Evolutionary conservation across 208 protist genomes (phyloP).

Genomic region (Crithidia bombi): DNA sequence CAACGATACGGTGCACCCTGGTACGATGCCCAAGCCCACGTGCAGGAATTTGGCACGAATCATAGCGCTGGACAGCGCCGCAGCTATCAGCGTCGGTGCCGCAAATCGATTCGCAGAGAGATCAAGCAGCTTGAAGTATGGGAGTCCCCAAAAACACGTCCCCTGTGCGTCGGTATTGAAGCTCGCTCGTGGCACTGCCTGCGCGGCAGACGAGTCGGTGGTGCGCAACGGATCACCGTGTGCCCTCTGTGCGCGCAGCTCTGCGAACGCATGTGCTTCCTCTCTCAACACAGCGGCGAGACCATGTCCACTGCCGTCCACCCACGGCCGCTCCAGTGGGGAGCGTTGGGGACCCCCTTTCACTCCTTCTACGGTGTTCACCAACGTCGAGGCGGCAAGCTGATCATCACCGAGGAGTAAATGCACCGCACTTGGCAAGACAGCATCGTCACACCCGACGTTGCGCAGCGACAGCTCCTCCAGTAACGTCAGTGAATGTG

Average conservation of each 20-base stretch:
- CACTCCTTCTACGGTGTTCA: not conserved
- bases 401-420: slow-evolving; percentile 11
- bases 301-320: not conserved
- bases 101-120: too few species aligned
- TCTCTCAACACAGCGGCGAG: not conserved
- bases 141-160: not conserved
- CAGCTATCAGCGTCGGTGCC: too few species aligned
- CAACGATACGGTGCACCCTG: too few species aligned
- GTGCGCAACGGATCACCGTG: too few species aligned
- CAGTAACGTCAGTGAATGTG: slow-evolving; percentile 1
- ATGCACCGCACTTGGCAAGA: slow-evolving; percentile 8
- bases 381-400: not conserved
- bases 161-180: not conserved
- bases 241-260: not conserved
- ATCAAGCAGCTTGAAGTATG: slow-evolving; percentile 1
- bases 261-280: slow-evolving; percentile 9
- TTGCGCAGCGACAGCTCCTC: slow-evolving; percentile 20
- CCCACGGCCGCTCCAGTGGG: too few species aligned
- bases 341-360: too few species aligned
- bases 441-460: slow-evolving; percentile 28
- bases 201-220: not conserved
- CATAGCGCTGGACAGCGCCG: too few species aligned
- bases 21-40: too few species aligned
- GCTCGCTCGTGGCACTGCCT: not conserved
- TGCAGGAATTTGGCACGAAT: too few species aligned